These are phyloP conservation scores for Amanita muscaria DNA, from an alignment of 768 basidiomycete species.

Conservation along the genomic window DNA sequence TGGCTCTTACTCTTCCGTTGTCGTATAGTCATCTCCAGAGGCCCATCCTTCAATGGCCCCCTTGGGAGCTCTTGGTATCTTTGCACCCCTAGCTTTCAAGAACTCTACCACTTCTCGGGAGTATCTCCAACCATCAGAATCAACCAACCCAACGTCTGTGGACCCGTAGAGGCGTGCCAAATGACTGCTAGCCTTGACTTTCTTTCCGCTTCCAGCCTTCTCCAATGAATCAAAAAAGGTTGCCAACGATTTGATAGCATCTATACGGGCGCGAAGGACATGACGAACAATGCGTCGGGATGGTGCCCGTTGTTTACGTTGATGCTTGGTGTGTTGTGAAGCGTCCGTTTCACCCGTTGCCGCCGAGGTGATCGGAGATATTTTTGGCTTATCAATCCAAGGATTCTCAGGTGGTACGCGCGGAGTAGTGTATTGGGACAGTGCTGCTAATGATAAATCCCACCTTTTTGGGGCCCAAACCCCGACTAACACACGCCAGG, in stretches of 20 bases:
- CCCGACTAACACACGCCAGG: constrained; percentile 96
- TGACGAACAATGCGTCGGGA: constrained; percentile 83
- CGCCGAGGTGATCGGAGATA: not conserved
- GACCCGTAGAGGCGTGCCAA: constrained; percentile 41
- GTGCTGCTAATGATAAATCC: constrained; percentile 70
- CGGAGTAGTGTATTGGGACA: constrained; percentile 67
- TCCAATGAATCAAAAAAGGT: constrained; percentile 62
- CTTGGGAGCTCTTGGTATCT: constrained; percentile 39
- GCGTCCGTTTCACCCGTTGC: not conserved
- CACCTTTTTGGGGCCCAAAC: constrained; percentile 83
- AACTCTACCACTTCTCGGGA: constrained; percentile 68
- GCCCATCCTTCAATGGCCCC: constrained; percentile 58
- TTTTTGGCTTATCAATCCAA: constrained; percentile 52
- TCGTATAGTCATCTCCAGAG: constrained; percentile 39
- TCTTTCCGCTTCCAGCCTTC: constrained; percentile 26
- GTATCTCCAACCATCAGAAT: constrained; percentile 45
- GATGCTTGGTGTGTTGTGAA: constrained; percentile 22
- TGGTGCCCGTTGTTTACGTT: constrained; percentile 45
- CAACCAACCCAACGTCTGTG: constrained; percentile 18
- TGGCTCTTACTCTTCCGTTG: constrained; percentile 23
- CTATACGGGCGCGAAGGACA: constrained; percentile 77
- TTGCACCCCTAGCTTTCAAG: constrained; percentile 63
- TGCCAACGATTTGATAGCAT: constrained; percentile 71
- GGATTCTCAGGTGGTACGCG: constrained; percentile 56
- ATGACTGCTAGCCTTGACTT: constrained; percentile 36